Evolutionary conservation across 2,329 filamentous ascomycete species (phyloP), one percentile per base, ranked within the genome.

Genomic region (Bretziella fagacearum): DNA sequence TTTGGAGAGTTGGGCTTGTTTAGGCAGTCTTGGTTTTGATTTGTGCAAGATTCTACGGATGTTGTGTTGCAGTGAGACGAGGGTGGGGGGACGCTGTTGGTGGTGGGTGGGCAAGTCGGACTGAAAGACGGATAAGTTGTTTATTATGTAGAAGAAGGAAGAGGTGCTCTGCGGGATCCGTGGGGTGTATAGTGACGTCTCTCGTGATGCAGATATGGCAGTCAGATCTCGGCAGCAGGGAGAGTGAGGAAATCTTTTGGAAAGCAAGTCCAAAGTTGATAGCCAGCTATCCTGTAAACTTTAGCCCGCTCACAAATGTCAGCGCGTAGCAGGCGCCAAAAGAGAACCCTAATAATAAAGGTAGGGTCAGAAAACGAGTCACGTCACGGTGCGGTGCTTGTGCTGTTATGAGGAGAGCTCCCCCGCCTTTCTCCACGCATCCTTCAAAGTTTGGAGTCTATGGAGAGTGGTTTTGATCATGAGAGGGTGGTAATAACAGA

Each of bases 381-480:
- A 39, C 35, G 20, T 39, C 35, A 39, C 18, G 10, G 18, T 20
- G 15, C n/a, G n/a, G n/a, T n/a, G n/a, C n/a, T n/a, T n/a, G n/a
- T n/a, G n/a, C n/a, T n/a, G n/a, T n/a, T n/a, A n/a, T n/a, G n/a
- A n/a, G n/a, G n/a, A n/a, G 11, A 39, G 35, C 35, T 39, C 23
- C 35, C 35, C 35, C 35, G 18, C 18, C 35, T 25, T 39, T 39
- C 35, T 39, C 35, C 35, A 39, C 23, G 35, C 35, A 39, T 39
- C 35, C 35, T 39, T 39, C 35, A 30, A 4, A n/a, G 3, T 30
- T n/a, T n/a, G n/a, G n/a, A n/a, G n/a, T n/a, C n/a, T n/a, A n/a
- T n/a, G n/a, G n/a, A n/a, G n/a, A n/a, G n/a, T n/a, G n/a, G n/a
- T n/a, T n/a, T n/a, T n/a, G n/a, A n/a, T n/a, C n/a, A n/a, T 10